Conservation (phyloP, 257 asterid genomes). For the Linderniella brevidens region DNA sequence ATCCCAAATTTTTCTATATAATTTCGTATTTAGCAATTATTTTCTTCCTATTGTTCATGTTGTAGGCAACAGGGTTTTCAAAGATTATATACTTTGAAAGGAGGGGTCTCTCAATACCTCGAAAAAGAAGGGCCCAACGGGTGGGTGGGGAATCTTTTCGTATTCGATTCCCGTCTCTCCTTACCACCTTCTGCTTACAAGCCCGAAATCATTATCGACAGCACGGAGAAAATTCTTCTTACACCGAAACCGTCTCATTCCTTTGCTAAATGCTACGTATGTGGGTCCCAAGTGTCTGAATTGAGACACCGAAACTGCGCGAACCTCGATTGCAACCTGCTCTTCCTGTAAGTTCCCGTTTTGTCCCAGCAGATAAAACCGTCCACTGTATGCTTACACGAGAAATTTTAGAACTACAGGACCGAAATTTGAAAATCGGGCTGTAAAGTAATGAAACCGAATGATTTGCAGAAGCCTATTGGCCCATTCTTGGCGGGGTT, state of each 20-base stretch:
- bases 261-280: constrained; percentile 61
- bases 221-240: too few relatives aligned
- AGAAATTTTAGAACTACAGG: not conserved
- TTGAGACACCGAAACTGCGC: constrained; percentile 91
- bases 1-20: not conserved
- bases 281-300: constrained; percentile 50
- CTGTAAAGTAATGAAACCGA: too few relatives aligned
- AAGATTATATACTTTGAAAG: constrained; percentile 61
- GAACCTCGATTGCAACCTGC: constrained; percentile 87
- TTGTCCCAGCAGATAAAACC: not conserved
- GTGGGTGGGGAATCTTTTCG: constrained; percentile 88
- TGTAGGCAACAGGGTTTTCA: constrained; percentile 65
- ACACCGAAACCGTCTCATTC: constrained; percentile 13
- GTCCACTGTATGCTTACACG: not conserved
- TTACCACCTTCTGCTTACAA: constrained; percentile 65
- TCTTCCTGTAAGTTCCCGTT: constrained; percentile 61
- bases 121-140: constrained; percentile 58
- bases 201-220: constrained; percentile 12
- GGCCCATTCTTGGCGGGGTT: too few relatives aligned
- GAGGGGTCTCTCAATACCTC: constrained; percentile 85
- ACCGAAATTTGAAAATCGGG: not conserved
- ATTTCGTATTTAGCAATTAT: not conserved
- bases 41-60: constrained; percentile 2
- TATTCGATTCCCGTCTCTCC: constrained; percentile 81
- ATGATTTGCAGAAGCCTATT: too few relatives aligned